Evolutionary conservation across 352 stramenopile genomes (phyloP).

Genomic region (Plasmopara halstedii): DNA sequence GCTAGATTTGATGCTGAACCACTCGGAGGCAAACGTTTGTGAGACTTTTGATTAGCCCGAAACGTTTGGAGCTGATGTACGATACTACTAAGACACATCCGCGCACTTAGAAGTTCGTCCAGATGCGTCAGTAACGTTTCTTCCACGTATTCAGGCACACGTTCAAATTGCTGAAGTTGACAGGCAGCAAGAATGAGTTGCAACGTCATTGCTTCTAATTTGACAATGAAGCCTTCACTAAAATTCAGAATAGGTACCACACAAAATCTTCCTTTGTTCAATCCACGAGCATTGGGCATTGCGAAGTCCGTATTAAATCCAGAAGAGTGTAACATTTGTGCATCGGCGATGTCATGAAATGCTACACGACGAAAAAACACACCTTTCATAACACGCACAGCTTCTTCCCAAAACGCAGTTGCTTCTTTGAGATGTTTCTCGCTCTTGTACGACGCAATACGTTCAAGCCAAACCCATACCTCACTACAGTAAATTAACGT

Average conservation of each 20-base stretch:
- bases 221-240: slow-evolving; percentile 63
- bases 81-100: slow-evolving; percentile 67
- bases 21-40: slow-evolving; percentile 26
- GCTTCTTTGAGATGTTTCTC: slow-evolving; percentile 69
- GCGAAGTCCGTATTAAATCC: slow-evolving; percentile 25
- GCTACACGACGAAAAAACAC: slow-evolving; percentile 73
- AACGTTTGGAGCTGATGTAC: slow-evolving; percentile 66
- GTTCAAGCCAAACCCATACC: slow-evolving; percentile 75
- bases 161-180: slow-evolving; percentile 76
- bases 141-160: slow-evolving; percentile 64
- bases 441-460: slow-evolving; percentile 68
- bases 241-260: slow-evolving; percentile 81
- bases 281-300: slow-evolving; percentile 14
- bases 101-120: slow-evolving; percentile 67
- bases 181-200: slow-evolving; percentile 64
- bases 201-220: slow-evolving; percentile 57
- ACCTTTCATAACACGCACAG: slow-evolving; percentile 60
- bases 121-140: slow-evolving; percentile 55
- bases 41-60: slow-evolving; percentile 40
- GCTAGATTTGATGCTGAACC: slow-evolving; percentile 24
- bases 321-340: slow-evolving; percentile 18
- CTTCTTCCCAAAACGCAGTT: slow-evolving; percentile 74
- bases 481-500: slow-evolving; percentile 57
- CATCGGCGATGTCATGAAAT: slow-evolving; percentile 44
- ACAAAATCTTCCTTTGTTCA: slow-evolving; percentile 40